Evolutionary conservation across 805 yeast species (phyloP).

Genomic region (Saccharomycopsis schoenii): DNA sequence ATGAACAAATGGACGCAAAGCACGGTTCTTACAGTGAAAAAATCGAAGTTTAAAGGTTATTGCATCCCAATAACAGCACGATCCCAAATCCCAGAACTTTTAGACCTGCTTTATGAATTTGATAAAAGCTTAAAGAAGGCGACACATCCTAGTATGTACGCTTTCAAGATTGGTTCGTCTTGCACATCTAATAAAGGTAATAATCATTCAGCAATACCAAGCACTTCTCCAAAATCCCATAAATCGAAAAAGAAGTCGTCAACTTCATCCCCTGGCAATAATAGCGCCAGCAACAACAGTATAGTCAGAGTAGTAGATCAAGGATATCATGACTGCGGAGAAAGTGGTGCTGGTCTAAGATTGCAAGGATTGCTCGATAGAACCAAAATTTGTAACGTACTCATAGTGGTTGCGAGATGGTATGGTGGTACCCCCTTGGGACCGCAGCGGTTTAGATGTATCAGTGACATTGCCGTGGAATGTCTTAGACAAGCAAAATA

Average conservation of each 20-base stretch:
- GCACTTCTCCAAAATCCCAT: slow-evolving; percentile 4
- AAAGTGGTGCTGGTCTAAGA: slow-evolving; percentile 61
- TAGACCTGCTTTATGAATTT: slow-evolving; percentile 31
- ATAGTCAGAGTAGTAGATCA: slow-evolving; percentile 30
- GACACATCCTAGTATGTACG: slow-evolving; percentile 63
- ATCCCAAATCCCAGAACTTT: slow-evolving; percentile 33
- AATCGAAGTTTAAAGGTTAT: slow-evolving; percentile 62
- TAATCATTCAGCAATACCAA: slow-evolving; percentile 6
- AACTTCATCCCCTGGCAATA: background rate
- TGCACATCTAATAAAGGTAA: background rate
- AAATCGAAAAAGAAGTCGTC: slow-evolving; percentile 7
- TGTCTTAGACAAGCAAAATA: background rate
- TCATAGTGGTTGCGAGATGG: slow-evolving; percentile 72
- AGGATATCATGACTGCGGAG: slow-evolving; percentile 64
- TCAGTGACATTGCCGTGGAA: slow-evolving; percentile 38
- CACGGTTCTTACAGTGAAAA: slow-evolving; percentile 34
- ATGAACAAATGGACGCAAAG: slow-evolving; percentile 33
- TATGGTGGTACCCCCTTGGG: slow-evolving; percentile 75
- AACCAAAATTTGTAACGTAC: slow-evolving; percentile 38
- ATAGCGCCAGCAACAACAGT: background rate
- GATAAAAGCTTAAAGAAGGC: slow-evolving; percentile 48
- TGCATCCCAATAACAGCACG: slow-evolving; percentile 32
- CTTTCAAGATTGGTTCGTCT: slow-evolving; percentile 48
- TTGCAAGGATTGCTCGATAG: slow-evolving; percentile 45
- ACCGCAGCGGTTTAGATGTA: slow-evolving; percentile 58